phyloP scores from a whole-genome alignment of 495 filamentous ascomycete species.

The Xanthoparmelia taractica region DNA sequence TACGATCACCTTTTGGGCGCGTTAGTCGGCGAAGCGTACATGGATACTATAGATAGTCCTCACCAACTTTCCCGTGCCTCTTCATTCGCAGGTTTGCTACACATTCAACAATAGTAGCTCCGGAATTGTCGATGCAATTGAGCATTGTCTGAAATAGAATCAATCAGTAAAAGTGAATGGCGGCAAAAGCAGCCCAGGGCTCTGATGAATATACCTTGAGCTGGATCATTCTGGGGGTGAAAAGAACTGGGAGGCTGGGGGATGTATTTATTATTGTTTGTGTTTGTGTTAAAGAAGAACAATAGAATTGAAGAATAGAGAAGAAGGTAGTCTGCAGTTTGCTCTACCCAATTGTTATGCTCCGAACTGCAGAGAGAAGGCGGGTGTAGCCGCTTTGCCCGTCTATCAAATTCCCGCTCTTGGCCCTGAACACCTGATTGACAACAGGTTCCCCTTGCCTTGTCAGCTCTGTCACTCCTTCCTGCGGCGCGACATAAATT shows the following conservation, averaged over 20 bases:
- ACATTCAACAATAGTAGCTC: conserved; percentile 95
- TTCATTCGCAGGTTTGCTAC: conserved; percentile 87
- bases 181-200: not conserved
- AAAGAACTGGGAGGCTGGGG: not conserved
- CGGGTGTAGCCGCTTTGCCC: conserved; percentile 10
- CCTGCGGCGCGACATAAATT: not conserved
- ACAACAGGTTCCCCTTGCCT: conserved; percentile 8
- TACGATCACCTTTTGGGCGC: conserved; percentile 75
- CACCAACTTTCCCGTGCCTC: conserved; percentile 83
- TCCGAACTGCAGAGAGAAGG: not conserved
- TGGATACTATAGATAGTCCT: conserved; percentile 21
- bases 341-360: too few species aligned
- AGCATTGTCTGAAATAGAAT: conserved; percentile 71
- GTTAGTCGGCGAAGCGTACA: not conserved
- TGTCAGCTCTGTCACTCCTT: conserved; percentile 18
- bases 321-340: not conserved
- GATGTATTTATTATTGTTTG: not conserved
- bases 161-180: not conserved
- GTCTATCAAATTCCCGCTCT: conserved; percentile 12
- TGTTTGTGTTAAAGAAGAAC: not conserved
- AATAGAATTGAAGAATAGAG: not conserved
- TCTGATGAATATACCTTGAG: conserved; percentile 63
- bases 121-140: conserved; percentile 99
- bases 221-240: conserved; percentile 76
- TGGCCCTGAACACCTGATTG: not conserved